A percentile compares a stretch with the other conserved stretches of the same genome.
Evolutionary conservation across 768 basidiomycete genomes (phyloP).

Genomic region (Tulasnella sp.): DNA sequence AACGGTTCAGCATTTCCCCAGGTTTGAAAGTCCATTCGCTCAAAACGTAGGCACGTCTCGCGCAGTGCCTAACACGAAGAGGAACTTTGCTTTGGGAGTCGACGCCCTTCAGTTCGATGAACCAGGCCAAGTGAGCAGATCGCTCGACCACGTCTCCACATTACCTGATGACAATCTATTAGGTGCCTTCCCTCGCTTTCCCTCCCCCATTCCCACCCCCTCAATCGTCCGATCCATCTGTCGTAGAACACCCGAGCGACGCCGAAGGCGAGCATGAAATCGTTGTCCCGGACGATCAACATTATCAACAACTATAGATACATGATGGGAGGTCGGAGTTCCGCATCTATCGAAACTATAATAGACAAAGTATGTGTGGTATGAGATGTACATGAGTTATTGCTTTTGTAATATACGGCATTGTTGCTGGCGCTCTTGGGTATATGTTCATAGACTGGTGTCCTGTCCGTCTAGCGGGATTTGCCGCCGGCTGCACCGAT

Average conservation of each 20-base stretch:
- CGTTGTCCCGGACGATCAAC: background rate
- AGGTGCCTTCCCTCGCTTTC: background rate
- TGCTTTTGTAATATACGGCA: slow-evolving; percentile 2
- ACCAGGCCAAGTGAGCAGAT: background rate
- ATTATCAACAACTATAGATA: slow-evolving; percentile 5
- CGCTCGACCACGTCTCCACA: background rate
- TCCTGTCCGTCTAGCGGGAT: background rate
- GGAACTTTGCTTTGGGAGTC: slow-evolving; percentile 4
- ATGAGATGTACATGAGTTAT: slow-evolving; percentile 4
- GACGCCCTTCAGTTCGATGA: background rate
- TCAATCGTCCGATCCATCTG: background rate
- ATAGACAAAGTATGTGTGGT: background rate
- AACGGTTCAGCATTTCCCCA: background rate
- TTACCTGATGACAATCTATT: background rate
- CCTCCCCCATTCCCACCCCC: background rate
- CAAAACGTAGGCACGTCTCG: background rate
- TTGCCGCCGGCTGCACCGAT: slow-evolving; percentile 22
- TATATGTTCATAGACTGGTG: background rate
- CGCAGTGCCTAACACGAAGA: background rate
- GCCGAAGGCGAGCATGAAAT: background rate
- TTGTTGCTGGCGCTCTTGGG: background rate
- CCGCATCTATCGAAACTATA: background rate
- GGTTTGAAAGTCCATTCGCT: slow-evolving; percentile 6
- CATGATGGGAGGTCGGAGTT: background rate
- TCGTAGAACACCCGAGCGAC: background rate